A percentile compares a stretch with the other conserved stretches of the same genome.
Evolutionary conservation across 345 rosid species (phyloP).

Genomic region (Eucalyptus tenuipes): DNA sequence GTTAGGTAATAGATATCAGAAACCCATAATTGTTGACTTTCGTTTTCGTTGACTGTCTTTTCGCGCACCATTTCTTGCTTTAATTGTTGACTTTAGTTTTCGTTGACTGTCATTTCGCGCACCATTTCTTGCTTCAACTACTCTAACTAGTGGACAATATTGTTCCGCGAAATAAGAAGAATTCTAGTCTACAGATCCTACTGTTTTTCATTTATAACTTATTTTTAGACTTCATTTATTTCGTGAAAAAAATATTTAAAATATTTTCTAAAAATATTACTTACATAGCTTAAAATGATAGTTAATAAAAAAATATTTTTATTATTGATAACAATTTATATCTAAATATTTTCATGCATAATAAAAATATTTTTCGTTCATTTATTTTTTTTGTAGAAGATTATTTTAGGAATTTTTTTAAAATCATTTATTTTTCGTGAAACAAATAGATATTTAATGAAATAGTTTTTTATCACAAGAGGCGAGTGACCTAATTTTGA

Average conservation of each 20-base stretch:
- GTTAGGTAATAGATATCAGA: not conserved
- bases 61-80: not conserved
- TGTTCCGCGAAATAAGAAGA: not conserved
- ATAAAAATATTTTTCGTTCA: too few relatives aligned
- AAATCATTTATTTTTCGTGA: too few relatives aligned
- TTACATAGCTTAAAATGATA: too few relatives aligned
- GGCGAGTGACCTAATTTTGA: not conserved
- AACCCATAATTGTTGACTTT: not conserved
- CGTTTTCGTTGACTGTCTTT: not conserved
- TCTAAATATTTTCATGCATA: too few relatives aligned
- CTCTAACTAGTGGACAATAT: not conserved
- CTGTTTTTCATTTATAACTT: not conserved
- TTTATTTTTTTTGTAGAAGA: too few relatives aligned
- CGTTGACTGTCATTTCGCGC: not conserved
- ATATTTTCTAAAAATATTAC: too few relatives aligned
- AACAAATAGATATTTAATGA: too few relatives aligned
- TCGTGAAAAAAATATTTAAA: fast-evolving
- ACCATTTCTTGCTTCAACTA: not conserved
- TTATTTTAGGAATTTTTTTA: too few relatives aligned
- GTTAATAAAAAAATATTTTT: too few relatives aligned
- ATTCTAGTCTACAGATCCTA: not conserved
- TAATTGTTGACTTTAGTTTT: not conserved
- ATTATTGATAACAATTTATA: too few relatives aligned
- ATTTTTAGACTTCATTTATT: not conserved
- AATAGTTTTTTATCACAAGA: not conserved